Conservation (phyloP, 768 basidiomycete genomes). For the Mrakia blollopis region DNA sequence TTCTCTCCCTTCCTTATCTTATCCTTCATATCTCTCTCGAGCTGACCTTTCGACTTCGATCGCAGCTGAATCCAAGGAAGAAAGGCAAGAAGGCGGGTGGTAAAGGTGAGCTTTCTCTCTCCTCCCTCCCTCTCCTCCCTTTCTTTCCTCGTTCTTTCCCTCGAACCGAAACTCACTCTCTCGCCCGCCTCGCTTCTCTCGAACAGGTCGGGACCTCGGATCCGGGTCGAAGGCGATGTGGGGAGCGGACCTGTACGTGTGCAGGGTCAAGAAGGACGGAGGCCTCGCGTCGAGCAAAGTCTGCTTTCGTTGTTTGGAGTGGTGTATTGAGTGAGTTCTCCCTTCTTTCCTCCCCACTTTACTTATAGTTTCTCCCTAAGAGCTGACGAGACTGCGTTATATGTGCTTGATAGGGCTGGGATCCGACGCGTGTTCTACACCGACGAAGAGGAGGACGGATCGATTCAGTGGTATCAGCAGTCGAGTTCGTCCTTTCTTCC, state of each 20-base stretch:
- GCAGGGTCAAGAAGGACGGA: conserved; percentile 13
- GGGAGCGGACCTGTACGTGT: background rate
- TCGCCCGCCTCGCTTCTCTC: background rate
- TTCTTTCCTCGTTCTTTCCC: background rate
- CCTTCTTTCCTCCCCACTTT: no score
- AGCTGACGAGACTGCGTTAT: no score
- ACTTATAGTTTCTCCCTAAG: no score
- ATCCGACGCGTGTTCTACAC: no score
- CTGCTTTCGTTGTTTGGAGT: background rate
- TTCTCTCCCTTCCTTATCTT: background rate
- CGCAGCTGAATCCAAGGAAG: background rate
- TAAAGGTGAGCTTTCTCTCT: background rate
- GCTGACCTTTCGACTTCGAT: background rate
- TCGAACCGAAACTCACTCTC: background rate
- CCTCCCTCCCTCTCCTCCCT: background rate
- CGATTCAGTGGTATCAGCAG: no score
- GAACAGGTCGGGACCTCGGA: background rate
- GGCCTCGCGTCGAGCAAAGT: conserved; percentile 1
- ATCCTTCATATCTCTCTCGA: background rate
- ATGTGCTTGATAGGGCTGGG: no score
- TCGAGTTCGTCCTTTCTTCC: no score
- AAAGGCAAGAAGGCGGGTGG: background rate
- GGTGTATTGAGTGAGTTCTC: background rate
- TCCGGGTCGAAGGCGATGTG: background rate
- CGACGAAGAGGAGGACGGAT: no score